phyloP scores from a whole-genome alignment of 257 asterid species.

The Cynanchum wilfordii region DNA sequence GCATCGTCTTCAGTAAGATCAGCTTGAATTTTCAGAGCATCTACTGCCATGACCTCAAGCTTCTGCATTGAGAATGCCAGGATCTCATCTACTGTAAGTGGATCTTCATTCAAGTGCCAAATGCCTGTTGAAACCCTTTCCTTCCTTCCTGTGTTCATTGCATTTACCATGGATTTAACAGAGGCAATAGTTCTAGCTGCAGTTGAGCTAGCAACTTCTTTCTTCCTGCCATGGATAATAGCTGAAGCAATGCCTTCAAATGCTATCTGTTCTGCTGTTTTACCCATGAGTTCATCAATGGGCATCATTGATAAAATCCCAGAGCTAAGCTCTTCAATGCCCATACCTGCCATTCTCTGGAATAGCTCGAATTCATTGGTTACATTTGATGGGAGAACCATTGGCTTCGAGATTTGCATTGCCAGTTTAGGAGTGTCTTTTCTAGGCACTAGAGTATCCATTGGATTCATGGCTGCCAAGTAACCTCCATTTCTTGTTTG shows the following conservation, averaged over 20 bases:
- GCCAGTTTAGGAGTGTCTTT: constrained; percentile 76
- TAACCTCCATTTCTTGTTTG: constrained; percentile 89
- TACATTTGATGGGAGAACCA: constrained; percentile 40
- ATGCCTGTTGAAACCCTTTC: constrained; percentile 71
- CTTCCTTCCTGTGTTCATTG: constrained; percentile 52
- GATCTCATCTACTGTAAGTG: constrained; percentile 49
- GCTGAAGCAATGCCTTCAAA: constrained; percentile 93
- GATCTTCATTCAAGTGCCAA: constrained; percentile 68
- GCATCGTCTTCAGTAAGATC: constrained; percentile 63
- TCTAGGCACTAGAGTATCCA: constrained; percentile 33
- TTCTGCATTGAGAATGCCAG: constrained; percentile 68
- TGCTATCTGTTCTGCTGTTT: constrained; percentile 89
- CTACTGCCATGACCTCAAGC: constrained; percentile 67
- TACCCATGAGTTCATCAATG: constrained; percentile 73
- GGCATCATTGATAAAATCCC: constrained; percentile 60
- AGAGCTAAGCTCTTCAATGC: constrained; percentile 57
- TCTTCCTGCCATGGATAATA: constrained; percentile 69
- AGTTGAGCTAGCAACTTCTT: constrained; percentile 77
- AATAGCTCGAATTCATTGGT: constrained; percentile 56
- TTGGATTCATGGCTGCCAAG: constrained; percentile 74
- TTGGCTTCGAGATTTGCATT: constrained; percentile 74
- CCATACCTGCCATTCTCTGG: constrained; percentile 64
- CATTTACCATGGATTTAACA: constrained; percentile 64
- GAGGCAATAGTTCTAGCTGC: constrained; percentile 69
- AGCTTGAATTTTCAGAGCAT: constrained; percentile 71